Conservation (phyloP, 1,284 basidiomycete genomes). For the Fomitopsis schrenkii region DNA sequence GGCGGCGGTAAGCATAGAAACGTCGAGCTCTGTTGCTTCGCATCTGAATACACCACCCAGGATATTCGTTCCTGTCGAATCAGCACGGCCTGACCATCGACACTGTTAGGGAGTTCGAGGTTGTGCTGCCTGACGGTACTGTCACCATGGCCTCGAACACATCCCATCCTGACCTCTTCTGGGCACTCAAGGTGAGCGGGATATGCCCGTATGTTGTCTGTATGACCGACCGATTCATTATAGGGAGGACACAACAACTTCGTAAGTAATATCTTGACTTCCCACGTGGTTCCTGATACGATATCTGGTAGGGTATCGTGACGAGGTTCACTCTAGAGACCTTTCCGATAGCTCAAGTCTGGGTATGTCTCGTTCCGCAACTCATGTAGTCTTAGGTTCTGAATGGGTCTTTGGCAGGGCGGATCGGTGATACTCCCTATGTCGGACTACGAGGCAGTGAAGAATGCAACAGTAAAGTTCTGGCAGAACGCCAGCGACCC, state of each 20-base stretch:
- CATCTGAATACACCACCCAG: slow-evolving; percentile 7
- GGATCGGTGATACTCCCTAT: slow-evolving; percentile 39
- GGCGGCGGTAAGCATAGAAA: slow-evolving; percentile 35
- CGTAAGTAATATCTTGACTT: slow-evolving; percentile 29
- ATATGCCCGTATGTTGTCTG: neutral
- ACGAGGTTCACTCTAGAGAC: slow-evolving; percentile 53
- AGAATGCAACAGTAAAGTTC: slow-evolving; percentile 46
- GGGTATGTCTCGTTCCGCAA: slow-evolving; percentile 37
- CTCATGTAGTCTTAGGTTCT: neutral
- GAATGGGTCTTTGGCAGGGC: slow-evolving; percentile 36
- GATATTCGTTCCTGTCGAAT: slow-evolving; percentile 40
- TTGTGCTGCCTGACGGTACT: slow-evolving; percentile 39
- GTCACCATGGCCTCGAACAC: slow-evolving; percentile 22
- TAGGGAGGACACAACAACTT: slow-evolving; percentile 62
- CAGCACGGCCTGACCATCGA: slow-evolving; percentile 42
- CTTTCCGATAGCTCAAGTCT: slow-evolving; percentile 51
- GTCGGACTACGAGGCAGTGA: slow-evolving; percentile 32
- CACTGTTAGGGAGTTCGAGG: slow-evolving; percentile 33
- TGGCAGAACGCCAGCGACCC: slow-evolving; percentile 44
- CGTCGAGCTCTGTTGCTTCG: too few species aligned
- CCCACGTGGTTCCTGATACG: neutral
- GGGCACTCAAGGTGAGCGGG: slow-evolving; percentile 33
- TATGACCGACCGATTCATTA: neutral
- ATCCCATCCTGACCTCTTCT: slow-evolving; percentile 32
- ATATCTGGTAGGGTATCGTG: slow-evolving; percentile 49